A percentile compares a stretch with the other conserved stretches of the same genome.
phyloP scores from a whole-genome alignment of 805 yeast genomes.

The Isabelozyma heimii region DNA sequence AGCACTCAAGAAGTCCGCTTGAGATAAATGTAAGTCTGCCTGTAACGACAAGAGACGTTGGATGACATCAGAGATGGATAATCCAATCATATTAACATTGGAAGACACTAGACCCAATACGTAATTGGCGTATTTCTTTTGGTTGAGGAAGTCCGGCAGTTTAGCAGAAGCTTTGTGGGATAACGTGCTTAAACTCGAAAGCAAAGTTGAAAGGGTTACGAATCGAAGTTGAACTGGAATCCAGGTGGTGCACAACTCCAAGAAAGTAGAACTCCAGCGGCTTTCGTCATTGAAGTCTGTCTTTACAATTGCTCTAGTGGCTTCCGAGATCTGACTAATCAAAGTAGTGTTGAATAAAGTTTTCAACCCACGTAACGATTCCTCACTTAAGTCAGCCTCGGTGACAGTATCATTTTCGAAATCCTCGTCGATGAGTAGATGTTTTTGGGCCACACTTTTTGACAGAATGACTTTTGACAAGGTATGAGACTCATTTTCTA shows the following conservation, averaged over 20 bases:
- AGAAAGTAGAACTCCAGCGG: slow-evolving; percentile 54
- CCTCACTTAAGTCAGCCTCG: slow-evolving; percentile 41
- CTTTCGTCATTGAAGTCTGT: slow-evolving; percentile 16
- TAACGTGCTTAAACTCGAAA: slow-evolving; percentile 22
- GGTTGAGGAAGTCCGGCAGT: slow-evolving; percentile 17
- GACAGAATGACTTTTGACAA: slow-evolving; percentile 27
- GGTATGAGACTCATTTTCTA: slow-evolving; percentile 19
- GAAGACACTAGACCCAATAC: slow-evolving; percentile 66
- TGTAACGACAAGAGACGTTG: slow-evolving; percentile 57
- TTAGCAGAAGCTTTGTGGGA: slow-evolving; percentile 14
- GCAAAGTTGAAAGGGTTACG: slow-evolving; percentile 50
- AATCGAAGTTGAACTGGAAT: slow-evolving; percentile 79
- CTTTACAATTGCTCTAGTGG: slow-evolving; percentile 52
- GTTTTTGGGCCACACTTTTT: slow-evolving; percentile 12
- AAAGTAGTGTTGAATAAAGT: slow-evolving; percentile 63
- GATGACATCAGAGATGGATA: slow-evolving; percentile 78
- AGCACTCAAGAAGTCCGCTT: slow-evolving; percentile 14
- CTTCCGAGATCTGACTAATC: slow-evolving; percentile 55
- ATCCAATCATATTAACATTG: slow-evolving; percentile 79
- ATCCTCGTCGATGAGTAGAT: slow-evolving; percentile 18
- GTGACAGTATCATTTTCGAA: slow-evolving; percentile 36
- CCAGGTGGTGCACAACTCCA: slow-evolving; percentile 69
- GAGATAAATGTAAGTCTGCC: slow-evolving; percentile 25
- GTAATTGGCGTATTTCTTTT: slow-evolving; percentile 42
- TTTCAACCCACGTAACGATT: slow-evolving; percentile 50